Evolutionary conservation across 441 rosid genomes (phyloP).

Genomic region (Eruca vesicaria): DNA sequence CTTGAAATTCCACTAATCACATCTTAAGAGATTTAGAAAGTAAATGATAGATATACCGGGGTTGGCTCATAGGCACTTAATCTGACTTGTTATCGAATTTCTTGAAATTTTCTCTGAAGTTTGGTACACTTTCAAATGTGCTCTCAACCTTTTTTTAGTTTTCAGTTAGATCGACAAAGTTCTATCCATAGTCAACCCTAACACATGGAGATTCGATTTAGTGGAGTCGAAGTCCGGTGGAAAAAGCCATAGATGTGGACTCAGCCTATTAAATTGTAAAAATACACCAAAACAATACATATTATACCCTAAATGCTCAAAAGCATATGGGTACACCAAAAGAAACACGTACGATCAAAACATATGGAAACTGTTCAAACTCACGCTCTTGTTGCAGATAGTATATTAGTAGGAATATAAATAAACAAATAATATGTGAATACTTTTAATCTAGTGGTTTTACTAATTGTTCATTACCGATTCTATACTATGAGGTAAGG

Average conservation of each 20-base stretch:
- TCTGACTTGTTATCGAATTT: neutral
- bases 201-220: neutral
- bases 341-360: neutral
- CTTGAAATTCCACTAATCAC: too few species aligned
- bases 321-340: neutral
- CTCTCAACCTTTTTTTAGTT: neutral
- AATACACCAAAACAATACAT: constrained; percentile 1
- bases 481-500: too few species aligned
- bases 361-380: neutral
- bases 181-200: neutral
- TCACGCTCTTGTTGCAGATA: neutral
- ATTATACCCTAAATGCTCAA: neutral
- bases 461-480: too few species aligned
- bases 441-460: too few species aligned
- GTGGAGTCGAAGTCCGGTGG: neutral
- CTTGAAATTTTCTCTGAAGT: neutral
- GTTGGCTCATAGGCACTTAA: constrained; percentile 2
- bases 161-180: neutral
- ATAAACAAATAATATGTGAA: neutral
- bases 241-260: neutral
- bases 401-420: neutral
- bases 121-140: constrained; percentile 13
- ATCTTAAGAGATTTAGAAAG: too few species aligned
- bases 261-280: neutral
- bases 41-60: too few species aligned